Base-by-base conservation (phyloP, 768 basidiomycete genomes). In the Naganishia vishniacii region DNA sequence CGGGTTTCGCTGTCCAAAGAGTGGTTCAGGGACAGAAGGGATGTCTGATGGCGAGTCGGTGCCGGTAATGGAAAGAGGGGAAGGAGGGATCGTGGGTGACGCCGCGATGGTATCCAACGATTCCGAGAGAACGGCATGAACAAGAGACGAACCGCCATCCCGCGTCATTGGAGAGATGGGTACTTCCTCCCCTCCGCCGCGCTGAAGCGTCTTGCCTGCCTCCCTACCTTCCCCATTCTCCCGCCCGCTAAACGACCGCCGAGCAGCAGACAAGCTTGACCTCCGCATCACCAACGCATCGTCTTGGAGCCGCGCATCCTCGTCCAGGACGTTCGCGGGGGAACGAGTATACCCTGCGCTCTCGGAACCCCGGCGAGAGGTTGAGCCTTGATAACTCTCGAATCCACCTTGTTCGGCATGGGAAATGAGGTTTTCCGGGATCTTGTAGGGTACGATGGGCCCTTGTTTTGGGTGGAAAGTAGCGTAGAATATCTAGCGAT, bases 391-490 rank as follows among this genome's bases (percentile, higher is more conserved):
- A 11, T 26, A 23, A 11, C 34, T 40, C 53, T 26, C 23, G 8
- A 37, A 32, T 1, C 23, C 1, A 4, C 53, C 53, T 18, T 29
- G 42, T 15, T 60, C 59, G 4, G 5, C 23, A 23, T 64, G 16
- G 73, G 85, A 82, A 67, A 94, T 89, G 56, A 91, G 84, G 46
- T 86, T 89, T 74, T 95, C 94, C 0, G 94, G 94, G 7, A 95
- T 91, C 78, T 98, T 93, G 71, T 88, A 88, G 4, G 90, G 85
- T 48, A 98, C 88, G 72, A 89, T 89, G 2, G 91, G 89, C 1
- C 95, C 94, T 61, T 87, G 84, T 5, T 79, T 80, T 40, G 86
- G 82, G 78, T 98, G 91, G 75, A 99, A 98, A 15, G 88, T 85
- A 3, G 93, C 87, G 72, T 95, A 97, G 80, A 98, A 97, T 15